These are phyloP conservation scores for Bolboschoenoplectus hybrid DNA, from an alignment of 202 grass and related monocot genomes.

Conservation along the genomic window DNA sequence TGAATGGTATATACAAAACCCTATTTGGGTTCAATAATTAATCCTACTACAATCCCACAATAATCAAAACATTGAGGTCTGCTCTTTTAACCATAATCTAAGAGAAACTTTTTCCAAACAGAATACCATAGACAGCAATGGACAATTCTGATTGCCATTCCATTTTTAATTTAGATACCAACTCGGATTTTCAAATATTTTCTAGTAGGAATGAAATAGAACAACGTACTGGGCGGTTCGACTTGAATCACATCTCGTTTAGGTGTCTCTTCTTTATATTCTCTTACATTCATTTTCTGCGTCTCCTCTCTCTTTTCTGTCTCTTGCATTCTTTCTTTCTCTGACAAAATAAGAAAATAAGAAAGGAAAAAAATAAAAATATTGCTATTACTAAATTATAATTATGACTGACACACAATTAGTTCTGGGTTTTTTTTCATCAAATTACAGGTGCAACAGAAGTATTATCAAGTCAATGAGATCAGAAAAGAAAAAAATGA, in stretches of 20 bases:
- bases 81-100: background rate
- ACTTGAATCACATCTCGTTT: slow-evolving; percentile 27
- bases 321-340: slow-evolving; percentile 5
- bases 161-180: background rate
- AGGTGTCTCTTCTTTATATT: slow-evolving; percentile 11
- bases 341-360: background rate
- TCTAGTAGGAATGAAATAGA: background rate
- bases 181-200: background rate
- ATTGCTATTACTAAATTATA: background rate
- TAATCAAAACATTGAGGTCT: background rate
- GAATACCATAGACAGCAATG: background rate
- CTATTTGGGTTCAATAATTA: background rate
- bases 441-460: background rate
- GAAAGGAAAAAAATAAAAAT: slow-evolving; percentile 8
- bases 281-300: background rate
- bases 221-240: slow-evolving; percentile 9
- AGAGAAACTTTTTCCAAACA: background rate
- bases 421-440: background rate
- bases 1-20: background rate
- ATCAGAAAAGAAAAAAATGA: background rate
- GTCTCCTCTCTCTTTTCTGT: slow-evolving; percentile 13
- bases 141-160: background rate
- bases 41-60: background rate
- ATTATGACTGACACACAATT: background rate
- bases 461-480: background rate